These are phyloP conservation scores for Drechslerella dactyloides DNA, from an alignment of 2,329 filamentous ascomycete species.

Conservation along the genomic window DNA sequence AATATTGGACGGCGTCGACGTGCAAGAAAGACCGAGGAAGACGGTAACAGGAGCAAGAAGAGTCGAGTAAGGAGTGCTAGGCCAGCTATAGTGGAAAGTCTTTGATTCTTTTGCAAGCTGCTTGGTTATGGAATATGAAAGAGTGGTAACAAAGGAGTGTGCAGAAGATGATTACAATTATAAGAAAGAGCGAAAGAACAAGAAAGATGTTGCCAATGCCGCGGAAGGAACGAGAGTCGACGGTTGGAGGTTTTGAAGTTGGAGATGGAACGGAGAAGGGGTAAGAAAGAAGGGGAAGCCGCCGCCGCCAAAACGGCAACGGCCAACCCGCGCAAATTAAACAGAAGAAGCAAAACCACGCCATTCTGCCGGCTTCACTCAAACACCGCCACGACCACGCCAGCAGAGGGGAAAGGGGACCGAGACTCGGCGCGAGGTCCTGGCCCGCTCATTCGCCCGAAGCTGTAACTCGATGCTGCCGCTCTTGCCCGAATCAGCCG, in stretches of 20 bases:
- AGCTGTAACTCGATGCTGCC: neutral
- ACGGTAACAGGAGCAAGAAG: constrained; percentile 2
- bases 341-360: neutral
- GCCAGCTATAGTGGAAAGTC: constrained; percentile 26
- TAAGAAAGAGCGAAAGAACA: constrained; percentile 23
- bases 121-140: constrained; percentile 1
- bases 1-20: constrained; percentile 7
- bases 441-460: neutral
- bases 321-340: neutral
- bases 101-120: constrained; percentile 10
- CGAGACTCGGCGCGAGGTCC: no score
- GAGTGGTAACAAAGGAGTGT: constrained; percentile 38
- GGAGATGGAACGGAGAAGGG: constrained; percentile 11
- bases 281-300: constrained; percentile 15
- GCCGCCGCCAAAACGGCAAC: neutral
- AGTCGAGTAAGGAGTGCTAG: constrained; percentile 21
- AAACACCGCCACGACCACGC: no score
- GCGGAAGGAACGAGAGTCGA: constrained; percentile 10
- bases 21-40: neutral
- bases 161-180: constrained; percentile 33
- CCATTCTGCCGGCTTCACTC: no score
- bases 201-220: neutral
- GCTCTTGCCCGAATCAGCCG: constrained; percentile 1
- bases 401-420: no score
- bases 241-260: constrained; percentile 11